Conservation (phyloP, 2,329 filamentous ascomycete species). For the Colletotrichum spinosum region DNA sequence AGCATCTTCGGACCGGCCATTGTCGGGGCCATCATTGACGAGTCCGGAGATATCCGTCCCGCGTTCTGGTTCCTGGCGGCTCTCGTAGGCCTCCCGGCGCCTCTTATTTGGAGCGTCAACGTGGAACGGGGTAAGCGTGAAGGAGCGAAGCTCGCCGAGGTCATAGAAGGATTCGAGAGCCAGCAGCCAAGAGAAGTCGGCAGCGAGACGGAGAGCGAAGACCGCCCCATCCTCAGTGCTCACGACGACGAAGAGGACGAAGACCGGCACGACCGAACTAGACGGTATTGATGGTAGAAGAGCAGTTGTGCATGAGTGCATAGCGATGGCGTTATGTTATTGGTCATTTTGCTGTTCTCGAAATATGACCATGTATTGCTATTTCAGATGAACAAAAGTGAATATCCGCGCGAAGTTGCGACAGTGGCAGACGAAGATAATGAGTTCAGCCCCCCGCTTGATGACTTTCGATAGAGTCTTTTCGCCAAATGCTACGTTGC, state of each 20-base stretch:
- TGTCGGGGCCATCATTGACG: slow-evolving; percentile 92
- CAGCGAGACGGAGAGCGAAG: slow-evolving; percentile 46
- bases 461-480: slow-evolving; percentile 2
- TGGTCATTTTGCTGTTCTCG: background rate
- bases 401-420: too few relatives aligned
- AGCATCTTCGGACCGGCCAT: slow-evolving; percentile 95
- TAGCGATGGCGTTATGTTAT: slow-evolving; percentile 41
- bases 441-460: background rate
- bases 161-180: slow-evolving; percentile 63
- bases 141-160: slow-evolving; percentile 71
- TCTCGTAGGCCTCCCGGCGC: slow-evolving; percentile 86
- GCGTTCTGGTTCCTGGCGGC: slow-evolving; percentile 93
- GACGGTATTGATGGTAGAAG: slow-evolving; percentile 5
- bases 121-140: slow-evolving; percentile 82
- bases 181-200: slow-evolving; percentile 33
- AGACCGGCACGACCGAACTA: slow-evolving; percentile 12
- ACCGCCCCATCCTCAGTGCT: slow-evolving; percentile 48
- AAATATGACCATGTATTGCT: too few relatives aligned
- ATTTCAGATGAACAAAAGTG: too few relatives aligned
- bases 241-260: slow-evolving; percentile 48
- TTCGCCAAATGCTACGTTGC: background rate
- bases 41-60: slow-evolving; percentile 81
- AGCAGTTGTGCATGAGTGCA: slow-evolving; percentile 32
- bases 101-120: slow-evolving; percentile 86
- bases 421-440: too few relatives aligned